Conservation (phyloP, 2,329 filamentous ascomycete genomes). For the Plenodomus biglobosus region DNA sequence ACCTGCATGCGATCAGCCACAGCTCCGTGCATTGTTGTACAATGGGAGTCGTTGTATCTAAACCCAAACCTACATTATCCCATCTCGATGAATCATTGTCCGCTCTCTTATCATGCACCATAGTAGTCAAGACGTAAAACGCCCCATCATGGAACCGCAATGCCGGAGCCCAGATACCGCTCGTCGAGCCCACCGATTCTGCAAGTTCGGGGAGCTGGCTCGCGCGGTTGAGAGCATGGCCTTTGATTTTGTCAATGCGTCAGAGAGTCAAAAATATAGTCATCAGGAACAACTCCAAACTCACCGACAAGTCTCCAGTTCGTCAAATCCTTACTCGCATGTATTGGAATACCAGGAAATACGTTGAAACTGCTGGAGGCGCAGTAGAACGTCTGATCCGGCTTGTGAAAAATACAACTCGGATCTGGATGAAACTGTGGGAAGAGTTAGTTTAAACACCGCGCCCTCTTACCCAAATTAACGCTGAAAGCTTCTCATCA, state of each 20-base stretch:
- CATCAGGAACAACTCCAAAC: conserved; percentile 3
- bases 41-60: too few species aligned
- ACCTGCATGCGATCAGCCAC: too few species aligned
- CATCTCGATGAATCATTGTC: conserved; percentile 36
- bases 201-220: conserved; percentile 45
- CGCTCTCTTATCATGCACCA: conserved; percentile 33
- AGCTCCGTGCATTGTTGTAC: too few species aligned
- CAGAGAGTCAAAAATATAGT: too few species aligned
- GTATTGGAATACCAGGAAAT: conserved; percentile 57
- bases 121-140: conserved; percentile 47
- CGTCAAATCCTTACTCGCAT: conserved; percentile 55
- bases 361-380: conserved; percentile 56
- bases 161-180: conserved; percentile 48
- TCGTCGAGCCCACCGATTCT: conserved; percentile 35
- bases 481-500: too few species aligned
- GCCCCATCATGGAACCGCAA: conserved; percentile 45
- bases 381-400: conserved; percentile 55
- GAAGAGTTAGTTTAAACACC: too few species aligned
- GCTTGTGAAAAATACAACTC: conserved; percentile 47
- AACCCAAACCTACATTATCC: conserved; percentile 42
- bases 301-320: conserved; percentile 53
- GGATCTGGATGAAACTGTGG: conserved; percentile 52
- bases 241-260: too few species aligned
- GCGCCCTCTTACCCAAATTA: too few species aligned
- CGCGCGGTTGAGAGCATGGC: conserved; percentile 41